Base-by-base conservation (phyloP, 2,329 filamentous ascomycete genomes). In the Xenosphaeropsis pyriputrescens region DNA sequence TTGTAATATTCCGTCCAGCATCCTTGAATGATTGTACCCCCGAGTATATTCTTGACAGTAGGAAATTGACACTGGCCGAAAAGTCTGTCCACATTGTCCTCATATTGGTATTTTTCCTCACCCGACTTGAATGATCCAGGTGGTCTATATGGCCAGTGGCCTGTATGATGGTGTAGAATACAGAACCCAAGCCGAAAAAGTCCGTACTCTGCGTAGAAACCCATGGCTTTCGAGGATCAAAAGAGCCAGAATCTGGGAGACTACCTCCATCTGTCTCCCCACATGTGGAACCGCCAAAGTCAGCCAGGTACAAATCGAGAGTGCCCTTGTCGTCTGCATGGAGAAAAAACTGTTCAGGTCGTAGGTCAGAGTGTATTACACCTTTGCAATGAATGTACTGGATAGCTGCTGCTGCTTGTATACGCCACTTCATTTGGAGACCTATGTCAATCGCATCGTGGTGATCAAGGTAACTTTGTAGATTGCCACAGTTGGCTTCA, bases 281-380 rank as follows among this genome's bases (percentile, higher is more conserved):
- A 42, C 48, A 56, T 35, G 42, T 46, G 8, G 51, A 55, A 29
- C 55, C 52, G 32, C 54, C 49, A 48, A 55, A 57, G 43, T 57
- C 54, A 43, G 49, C 55, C 36, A 58, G 50, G 43, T 44, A 45
- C 32, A 58, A 38, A 45, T 56, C 47, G 31, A 49, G 44, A 35
- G 47, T 45, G 29, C 39, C 41, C 26, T 38, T 18, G 15, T 35
- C 36, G 18, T 43, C 49, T 26, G 39, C 43, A 41, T 58, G 48
- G 17, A 58, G 46, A 14, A 58, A 47, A 30, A 53, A 47, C 35
- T 57, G 57, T 16, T 48, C 43, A 32, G 52, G 51, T 18, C 50
- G 50, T 17, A 57, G 47, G 44, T 58, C 54, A 12, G 51, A 57
- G 43, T 57, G 52, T 29, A 57, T 50, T 7, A 58, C 49, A 17